phyloP scores from a whole-genome alignment of 2,329 filamentous ascomycete genomes.

The Pseudogymnoascus sp. region DNA sequence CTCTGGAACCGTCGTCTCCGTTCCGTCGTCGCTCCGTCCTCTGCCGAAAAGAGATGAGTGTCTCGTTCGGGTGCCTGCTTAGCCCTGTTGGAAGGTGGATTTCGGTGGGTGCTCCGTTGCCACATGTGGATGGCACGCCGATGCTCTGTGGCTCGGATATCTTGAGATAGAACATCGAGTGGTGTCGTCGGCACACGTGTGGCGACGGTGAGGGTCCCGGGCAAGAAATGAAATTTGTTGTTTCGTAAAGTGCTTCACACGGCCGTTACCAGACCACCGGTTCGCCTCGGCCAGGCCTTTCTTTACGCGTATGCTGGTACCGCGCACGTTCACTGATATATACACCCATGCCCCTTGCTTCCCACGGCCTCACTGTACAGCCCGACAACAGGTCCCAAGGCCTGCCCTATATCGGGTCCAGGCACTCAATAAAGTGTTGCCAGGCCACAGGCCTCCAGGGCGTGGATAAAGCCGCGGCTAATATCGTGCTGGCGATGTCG shows the following conservation, averaged over 20 bases:
- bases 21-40: not conserved
- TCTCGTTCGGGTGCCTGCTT: not conserved
- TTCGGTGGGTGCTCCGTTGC: not conserved
- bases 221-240: not conserved
- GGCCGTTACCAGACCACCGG: not conserved
- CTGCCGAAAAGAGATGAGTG: not conserved
- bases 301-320: not conserved
- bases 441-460: not conserved
- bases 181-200: not conserved
- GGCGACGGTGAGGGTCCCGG: not conserved
- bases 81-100: not conserved
- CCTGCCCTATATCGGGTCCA: not conserved
- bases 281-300: not conserved
- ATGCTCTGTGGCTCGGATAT: not conserved
- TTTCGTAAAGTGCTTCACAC: not conserved
- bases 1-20: not conserved
- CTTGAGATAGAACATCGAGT: not conserved
- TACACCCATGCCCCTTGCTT: not conserved
- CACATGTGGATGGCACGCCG: not conserved
- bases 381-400: not conserved
- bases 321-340: conserved; percentile 1
- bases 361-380: not conserved
- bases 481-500: not conserved
- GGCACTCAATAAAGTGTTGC: not conserved
- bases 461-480: not conserved